These are phyloP conservation scores for Psilocybe sp. DNA, from an alignment of 768 basidiomycete genomes.

Conservation along the genomic window DNA sequence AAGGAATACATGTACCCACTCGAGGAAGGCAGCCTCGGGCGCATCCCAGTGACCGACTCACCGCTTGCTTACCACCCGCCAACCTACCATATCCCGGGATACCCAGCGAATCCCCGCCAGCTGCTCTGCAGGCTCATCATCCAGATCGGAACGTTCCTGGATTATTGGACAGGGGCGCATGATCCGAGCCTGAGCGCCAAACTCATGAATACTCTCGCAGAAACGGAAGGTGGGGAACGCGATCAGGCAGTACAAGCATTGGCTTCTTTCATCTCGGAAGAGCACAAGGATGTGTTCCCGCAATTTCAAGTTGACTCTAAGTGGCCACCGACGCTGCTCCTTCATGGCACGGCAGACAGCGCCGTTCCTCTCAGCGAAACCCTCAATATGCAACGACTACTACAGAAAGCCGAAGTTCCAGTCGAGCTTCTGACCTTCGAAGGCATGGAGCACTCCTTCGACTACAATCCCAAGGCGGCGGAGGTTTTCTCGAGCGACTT, in stretches of 20 bases:
- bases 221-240: neutral
- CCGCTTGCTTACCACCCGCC: slow-evolving; percentile 43
- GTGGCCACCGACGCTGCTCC: slow-evolving; percentile 49
- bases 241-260: no score
- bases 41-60: slow-evolving; percentile 34
- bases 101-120: slow-evolving; percentile 64
- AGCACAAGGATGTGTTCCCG: slow-evolving; percentile 41
- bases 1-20: slow-evolving; percentile 45
- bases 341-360: slow-evolving; percentile 49
- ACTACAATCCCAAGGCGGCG: slow-evolving; percentile 45
- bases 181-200: slow-evolving; percentile 43
- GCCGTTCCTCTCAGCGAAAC: slow-evolving; percentile 44
- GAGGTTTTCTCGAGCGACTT: slow-evolving; percentile 7
- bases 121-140: slow-evolving; percentile 53
- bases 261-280: neutral
- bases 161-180: slow-evolving; percentile 55
- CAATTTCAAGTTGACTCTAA: slow-evolving; percentile 35
- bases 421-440: slow-evolving; percentile 34
- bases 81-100: slow-evolving; percentile 48
- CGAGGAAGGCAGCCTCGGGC: slow-evolving; percentile 7
- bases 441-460: slow-evolving; percentile 55
- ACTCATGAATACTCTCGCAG: slow-evolving; percentile 29
- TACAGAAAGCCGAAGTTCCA: slow-evolving; percentile 33
- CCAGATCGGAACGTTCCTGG: slow-evolving; percentile 54
- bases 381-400: slow-evolving; percentile 27